phyloP scores from a whole-genome alignment of 2,329 filamentous ascomycete species.

The Penicillium sp. region DNA sequence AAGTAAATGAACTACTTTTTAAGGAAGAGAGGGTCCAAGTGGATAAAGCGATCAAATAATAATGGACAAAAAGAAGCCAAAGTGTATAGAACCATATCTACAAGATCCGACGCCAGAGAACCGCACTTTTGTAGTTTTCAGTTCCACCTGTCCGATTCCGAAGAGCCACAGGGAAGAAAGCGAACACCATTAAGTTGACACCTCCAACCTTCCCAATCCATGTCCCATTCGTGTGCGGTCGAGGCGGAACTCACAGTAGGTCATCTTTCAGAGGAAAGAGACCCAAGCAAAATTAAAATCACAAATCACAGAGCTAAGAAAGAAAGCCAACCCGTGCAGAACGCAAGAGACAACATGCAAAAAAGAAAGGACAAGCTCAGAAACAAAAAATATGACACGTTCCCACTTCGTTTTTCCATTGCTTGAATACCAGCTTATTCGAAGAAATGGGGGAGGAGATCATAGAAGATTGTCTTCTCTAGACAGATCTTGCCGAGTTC shows the following conservation, averaged over 20 bases:
- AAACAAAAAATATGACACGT: conserved; percentile 2
- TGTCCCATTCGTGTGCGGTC: neutral
- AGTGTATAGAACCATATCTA: conserved; percentile 27
- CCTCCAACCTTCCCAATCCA: neutral
- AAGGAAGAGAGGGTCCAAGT: neutral
- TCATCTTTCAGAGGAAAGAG: conserved; percentile 6
- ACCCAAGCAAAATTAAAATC: neutral
- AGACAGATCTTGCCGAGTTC: conserved; percentile 14
- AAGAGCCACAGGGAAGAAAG: conserved; percentile 8
- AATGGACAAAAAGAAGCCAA: conserved; percentile 18
- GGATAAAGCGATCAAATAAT: conserved; percentile 7
- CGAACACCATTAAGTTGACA: conserved; percentile 6
- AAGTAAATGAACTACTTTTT: conserved; percentile 2
- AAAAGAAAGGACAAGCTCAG: conserved; percentile 10
- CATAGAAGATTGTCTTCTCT: conserved; percentile 14
- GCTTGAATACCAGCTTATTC: conserved; percentile 2
- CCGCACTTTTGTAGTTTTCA: conserved; percentile 23
- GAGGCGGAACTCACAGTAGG: conserved; percentile 2
- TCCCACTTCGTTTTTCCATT: conserved; percentile 1
- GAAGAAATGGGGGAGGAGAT: neutral
- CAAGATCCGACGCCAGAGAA: conserved; percentile 22
- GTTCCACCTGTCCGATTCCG: conserved; percentile 9
- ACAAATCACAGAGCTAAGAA: conserved; percentile 2
- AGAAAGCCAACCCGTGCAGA: conserved; percentile 17
- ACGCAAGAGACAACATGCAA: conserved; percentile 10